Evolutionary conservation across 371 early-diverging fungal genomes (phyloP).

Genomic region (Neoconidiobolus thromboides): DNA sequence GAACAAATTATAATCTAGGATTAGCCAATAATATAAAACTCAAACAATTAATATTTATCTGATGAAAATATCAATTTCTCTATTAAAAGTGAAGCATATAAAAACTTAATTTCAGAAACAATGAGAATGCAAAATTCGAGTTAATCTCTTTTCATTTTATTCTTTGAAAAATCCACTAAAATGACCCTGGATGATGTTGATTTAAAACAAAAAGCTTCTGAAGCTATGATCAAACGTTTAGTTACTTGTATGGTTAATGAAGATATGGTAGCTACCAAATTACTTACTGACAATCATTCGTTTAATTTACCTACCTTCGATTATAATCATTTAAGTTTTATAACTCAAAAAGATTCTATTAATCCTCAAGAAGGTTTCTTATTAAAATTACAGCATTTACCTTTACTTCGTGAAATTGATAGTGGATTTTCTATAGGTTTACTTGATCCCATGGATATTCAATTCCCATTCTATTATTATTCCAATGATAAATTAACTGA

Average conservation of each 20-base stretch:
- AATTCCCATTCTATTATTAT: neutral
- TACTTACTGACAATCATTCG: neutral
- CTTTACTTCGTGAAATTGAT: neutral
- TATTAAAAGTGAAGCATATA: too few relatives aligned
- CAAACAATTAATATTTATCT: too few relatives aligned
- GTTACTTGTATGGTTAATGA: conserved; percentile 1
- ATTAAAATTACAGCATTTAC: neutral
- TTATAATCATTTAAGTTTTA: neutral
- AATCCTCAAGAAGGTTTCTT: neutral
- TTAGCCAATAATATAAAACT: too few relatives aligned
- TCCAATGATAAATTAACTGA: neutral
- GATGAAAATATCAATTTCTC: too few relatives aligned
- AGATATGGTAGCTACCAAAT: neutral
- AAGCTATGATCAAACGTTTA: neutral
- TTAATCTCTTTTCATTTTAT: too few relatives aligned
- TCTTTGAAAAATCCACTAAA: too few relatives aligned
- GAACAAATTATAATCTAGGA: too few relatives aligned
- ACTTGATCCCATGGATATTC: neutral
- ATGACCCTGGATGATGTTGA: too few relatives aligned
- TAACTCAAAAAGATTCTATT: too few relatives aligned
- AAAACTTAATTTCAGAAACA: too few relatives aligned
- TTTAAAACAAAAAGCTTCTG: neutral
- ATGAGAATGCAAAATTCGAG: too few relatives aligned
- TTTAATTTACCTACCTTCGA: too few relatives aligned
- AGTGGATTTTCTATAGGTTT: neutral